phyloP scores from a whole-genome alignment of 371 early-diverging fungal species.

The Mucor piriformis region DNA sequence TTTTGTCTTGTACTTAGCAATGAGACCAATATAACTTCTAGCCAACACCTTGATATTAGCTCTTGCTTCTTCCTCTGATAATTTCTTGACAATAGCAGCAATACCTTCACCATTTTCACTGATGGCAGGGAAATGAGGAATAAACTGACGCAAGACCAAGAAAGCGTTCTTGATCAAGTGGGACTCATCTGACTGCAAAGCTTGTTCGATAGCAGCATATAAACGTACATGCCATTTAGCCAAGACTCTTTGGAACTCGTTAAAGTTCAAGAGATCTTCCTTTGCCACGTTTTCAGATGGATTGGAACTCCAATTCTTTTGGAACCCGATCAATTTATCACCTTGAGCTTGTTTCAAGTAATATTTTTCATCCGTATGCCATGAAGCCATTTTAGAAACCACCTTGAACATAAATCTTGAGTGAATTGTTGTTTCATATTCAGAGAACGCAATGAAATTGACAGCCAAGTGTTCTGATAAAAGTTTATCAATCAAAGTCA shows the following conservation, averaged over 20 bases:
- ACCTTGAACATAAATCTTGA: conserved; percentile 66
- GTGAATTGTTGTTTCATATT: conserved; percentile 78
- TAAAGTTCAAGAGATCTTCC: conserved; percentile 59
- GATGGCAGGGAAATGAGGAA: conserved; percentile 65
- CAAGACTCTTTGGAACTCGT: conserved; percentile 74
- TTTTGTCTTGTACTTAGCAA: conserved; percentile 35
- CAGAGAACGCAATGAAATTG: conserved; percentile 66
- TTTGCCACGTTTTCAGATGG: conserved; percentile 46
- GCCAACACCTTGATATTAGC: conserved; percentile 49
- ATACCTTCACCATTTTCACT: conserved; percentile 54
- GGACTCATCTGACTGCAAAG: conserved; percentile 67
- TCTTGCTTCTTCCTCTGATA: conserved; percentile 37
- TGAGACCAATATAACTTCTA: conserved; percentile 37
- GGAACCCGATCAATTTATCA: conserved; percentile 74
- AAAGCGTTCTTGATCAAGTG: conserved; percentile 78
- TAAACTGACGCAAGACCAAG: conserved; percentile 67
- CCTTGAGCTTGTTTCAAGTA: conserved; percentile 66
- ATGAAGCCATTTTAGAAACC: conserved; percentile 59
- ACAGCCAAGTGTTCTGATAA: conserved; percentile 48
- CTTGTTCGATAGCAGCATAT: conserved; percentile 44
- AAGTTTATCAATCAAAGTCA: conserved; percentile 79
- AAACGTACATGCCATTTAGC: conserved; percentile 81
- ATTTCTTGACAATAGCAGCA: conserved; percentile 31
- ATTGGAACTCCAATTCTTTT: conserved; percentile 61
- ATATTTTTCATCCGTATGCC: conserved; percentile 59